Base-by-base conservation (phyloP, 2,329 filamentous ascomycete genomes). In the Phialophora verrucosa region DNA sequence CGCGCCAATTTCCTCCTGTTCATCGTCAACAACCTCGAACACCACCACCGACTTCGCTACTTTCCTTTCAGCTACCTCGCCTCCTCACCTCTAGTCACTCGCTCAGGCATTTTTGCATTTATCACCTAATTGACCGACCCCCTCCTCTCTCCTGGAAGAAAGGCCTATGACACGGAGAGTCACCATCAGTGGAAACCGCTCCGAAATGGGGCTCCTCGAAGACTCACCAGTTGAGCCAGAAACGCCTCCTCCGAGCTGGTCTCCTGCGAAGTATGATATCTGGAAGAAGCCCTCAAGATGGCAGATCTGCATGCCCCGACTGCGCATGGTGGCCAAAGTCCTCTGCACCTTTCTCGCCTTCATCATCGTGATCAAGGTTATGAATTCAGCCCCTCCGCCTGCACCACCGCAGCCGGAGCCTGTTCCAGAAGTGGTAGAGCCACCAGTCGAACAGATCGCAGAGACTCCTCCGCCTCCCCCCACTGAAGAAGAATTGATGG, bases 231-330 rank as follows among this genome's bases (percentile, higher is more conserved):
- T 56, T n/a, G 70, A 73, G 17, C 69, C 70, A 25, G 70, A 66
- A 32, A 71, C 69, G 23, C 71, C 70, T 60, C 71, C 71, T 14
- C 70, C 71, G 23, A 64, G 64, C 27, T 72, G 70, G 69, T 67
- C 68, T 53, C 71, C 71, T 11, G 67, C 68, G 12, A 72, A 70
- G 66, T 59, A 59, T 25, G 68, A 72, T n/a, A 72, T 72, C 51
- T 73, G 71, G 71, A 72, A 66, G 55, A 70, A 70, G 53, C 71
- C 72, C 11, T 73, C 72, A 51, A 71, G 70, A 72, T 72, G 71
- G 70, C 72, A 73, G 64, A 71, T 71, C 31, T 73, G 71, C 62
- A 71, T 72, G 69, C 72, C 72, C 11, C 66, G 72, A 23, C 60
- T 73, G 60, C 69, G 70, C 0, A 51, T 72, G 31, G 44, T 71